Conservation (phyloP, 1,284 basidiomycete genomes). For the Boletus calvinii region DNA sequence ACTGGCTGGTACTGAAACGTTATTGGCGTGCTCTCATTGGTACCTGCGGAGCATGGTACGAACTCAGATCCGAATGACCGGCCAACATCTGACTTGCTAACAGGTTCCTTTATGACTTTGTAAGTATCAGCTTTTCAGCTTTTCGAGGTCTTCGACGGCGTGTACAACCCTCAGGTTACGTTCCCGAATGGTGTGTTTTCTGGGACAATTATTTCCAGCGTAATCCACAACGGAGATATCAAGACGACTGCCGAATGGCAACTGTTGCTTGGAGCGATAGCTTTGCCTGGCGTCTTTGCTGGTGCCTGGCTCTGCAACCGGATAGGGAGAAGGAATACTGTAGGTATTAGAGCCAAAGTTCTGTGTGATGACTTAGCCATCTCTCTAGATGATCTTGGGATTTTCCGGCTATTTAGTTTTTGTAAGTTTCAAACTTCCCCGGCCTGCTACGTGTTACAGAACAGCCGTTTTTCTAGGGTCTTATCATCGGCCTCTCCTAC, state of each 20-base stretch:
- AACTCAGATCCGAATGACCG: neutral
- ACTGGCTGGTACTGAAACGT: conserved; percentile 56
- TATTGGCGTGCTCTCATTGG: conserved; percentile 74
- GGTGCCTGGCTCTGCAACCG: conserved; percentile 66
- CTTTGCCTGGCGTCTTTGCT: conserved; percentile 62
- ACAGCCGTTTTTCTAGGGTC: conserved; percentile 34
- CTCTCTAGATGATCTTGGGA: conserved; percentile 64
- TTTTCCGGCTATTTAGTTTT: conserved; percentile 75
- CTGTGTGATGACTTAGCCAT: conserved; percentile 2
- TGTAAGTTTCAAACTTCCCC: conserved; percentile 34
- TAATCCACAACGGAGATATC: conserved; percentile 54
- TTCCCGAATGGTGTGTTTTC: conserved; percentile 75
- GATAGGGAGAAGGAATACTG: conserved; percentile 63
- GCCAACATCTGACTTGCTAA: conserved; percentile 10
- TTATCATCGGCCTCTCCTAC: conserved; percentile 68
- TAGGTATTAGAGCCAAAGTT: conserved; percentile 28
- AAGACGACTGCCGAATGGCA: conserved; percentile 69
- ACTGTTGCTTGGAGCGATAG: conserved; percentile 63
- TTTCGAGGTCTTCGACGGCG: neutral
- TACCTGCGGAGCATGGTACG: conserved; percentile 69
- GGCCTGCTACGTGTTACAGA: neutral
- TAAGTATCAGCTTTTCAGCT: conserved; percentile 27
- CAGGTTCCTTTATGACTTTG: conserved; percentile 77
- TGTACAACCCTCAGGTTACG: conserved; percentile 44
- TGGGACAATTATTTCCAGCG: conserved; percentile 61